Base-by-base conservation (phyloP, 345 rosid genomes). In the Anacardium occidentale region DNA sequence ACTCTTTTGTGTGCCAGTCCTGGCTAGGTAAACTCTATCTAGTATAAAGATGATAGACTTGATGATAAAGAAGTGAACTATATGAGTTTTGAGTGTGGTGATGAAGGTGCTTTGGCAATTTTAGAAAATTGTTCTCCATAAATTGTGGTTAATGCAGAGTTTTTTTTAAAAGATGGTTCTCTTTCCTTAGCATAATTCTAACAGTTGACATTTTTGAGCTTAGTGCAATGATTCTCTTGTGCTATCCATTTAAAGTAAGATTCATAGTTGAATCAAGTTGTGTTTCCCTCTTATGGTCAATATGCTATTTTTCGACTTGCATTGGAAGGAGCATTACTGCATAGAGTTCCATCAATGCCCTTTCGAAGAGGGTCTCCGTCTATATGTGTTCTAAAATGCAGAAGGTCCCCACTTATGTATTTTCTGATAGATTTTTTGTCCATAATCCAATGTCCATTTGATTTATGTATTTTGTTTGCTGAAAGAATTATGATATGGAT, bases 211-310 rank as follows among this genome's bases (percentile, higher is more conserved):
- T 47, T 65, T 47, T 47, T 34, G 42, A 62, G 20, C 26, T 20
- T 20, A 5, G 67, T 24, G 13, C 37, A 24, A 17, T 24, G 7
- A 47, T 47, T 29, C 55, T 65, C 55, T 6, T 10, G 25, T 66
- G 34, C 54, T 32, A 34, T 32, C 8, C 26, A 45, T 54, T 45
- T 48, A n/a, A n/a, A 60, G 14, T 15, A 10, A 12, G 37, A 54
- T 55, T 22, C 57, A n/a, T 48, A 15, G 74, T 34, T 18, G 21
- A 25, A 37, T 57, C 69, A 63, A 64, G 40, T 62, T 63, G 17
- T 71, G 64, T 59, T 42, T 50, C 15, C 21, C 10, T 60, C 42
- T 29, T 44, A 60, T 60, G 45, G 15, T 60, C 37, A 29, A 26
- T 15, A 60, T 6, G n/a, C 10, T 10, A 59, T 15, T 15, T 15